Conservation (phyloP, 1,284 basidiomycete genomes). For the Earliella scabrosa region DNA sequence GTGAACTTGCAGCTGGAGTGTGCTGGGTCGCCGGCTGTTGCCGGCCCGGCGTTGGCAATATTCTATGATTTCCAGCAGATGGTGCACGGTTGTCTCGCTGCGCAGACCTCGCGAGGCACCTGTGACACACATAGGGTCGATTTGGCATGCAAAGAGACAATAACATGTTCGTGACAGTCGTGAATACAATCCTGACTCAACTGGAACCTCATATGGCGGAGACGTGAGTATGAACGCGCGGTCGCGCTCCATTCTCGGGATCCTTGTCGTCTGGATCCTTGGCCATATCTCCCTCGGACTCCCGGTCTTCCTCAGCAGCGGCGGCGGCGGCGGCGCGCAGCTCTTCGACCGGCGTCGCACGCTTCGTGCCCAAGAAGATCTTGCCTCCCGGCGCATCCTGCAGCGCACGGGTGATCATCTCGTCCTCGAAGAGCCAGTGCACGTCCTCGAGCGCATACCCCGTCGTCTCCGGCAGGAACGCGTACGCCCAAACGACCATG, state of each 20-base stretch:
- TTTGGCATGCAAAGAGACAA: too few relatives aligned
- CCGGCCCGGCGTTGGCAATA: too few relatives aligned
- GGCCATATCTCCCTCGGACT: neutral
- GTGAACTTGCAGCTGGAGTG: too few relatives aligned
- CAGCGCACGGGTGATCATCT: neutral
- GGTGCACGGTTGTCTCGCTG: too few relatives aligned
- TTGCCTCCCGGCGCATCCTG: neutral
- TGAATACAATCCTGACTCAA: too few relatives aligned
- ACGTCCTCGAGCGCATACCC: neutral
- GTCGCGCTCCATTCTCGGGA: neutral
- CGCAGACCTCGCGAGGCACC: too few relatives aligned
- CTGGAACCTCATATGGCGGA: too few relatives aligned
- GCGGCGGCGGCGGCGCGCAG: neutral
- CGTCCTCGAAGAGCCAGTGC: neutral
- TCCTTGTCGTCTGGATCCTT: neutral
- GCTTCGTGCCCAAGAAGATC: neutral
- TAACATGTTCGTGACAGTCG: too few relatives aligned
- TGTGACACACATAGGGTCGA: too few relatives aligned
- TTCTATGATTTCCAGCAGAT: too few relatives aligned
- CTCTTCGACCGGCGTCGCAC: neutral
- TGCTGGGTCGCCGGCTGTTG: too few relatives aligned
- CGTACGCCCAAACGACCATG: neutral
- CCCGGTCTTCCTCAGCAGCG: neutral
- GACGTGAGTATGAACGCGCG: too few relatives aligned
- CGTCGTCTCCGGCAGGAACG: neutral